Conservation (phyloP, 2,329 filamentous ascomycete species). For the Ophiostoma tasmaniense region DNA sequence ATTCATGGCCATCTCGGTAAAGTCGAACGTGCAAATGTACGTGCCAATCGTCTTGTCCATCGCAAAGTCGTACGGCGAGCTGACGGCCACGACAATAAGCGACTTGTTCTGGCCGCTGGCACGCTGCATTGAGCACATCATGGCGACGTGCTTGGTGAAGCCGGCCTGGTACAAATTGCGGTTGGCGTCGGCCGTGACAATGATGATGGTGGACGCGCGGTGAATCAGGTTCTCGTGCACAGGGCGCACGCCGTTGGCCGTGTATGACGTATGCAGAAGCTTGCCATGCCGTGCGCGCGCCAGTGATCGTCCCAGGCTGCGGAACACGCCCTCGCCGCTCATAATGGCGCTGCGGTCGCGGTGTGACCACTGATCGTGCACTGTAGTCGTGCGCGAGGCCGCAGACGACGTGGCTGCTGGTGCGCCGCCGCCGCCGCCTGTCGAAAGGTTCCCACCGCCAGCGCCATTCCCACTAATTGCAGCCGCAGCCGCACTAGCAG, state of each 20-base stretch:
- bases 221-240: slow-evolving; percentile 91
- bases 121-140: slow-evolving; percentile 82
- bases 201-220: slow-evolving; percentile 76
- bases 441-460: not conserved
- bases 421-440: not conserved
- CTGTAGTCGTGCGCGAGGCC: slow-evolving; percentile 24
- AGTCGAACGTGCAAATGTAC: slow-evolving; percentile 93
- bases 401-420: not conserved
- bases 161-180: slow-evolving; percentile 88
- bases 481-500: not conserved
- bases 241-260: slow-evolving; percentile 81
- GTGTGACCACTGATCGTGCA: slow-evolving; percentile 50
- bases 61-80: slow-evolving; percentile 93
- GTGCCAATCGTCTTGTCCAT: slow-evolving; percentile 86
- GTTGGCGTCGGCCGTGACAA: slow-evolving; percentile 89
- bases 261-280: slow-evolving; percentile 89
- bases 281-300: slow-evolving; percentile 79
- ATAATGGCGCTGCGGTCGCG: slow-evolving; percentile 59
- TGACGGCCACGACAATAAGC: slow-evolving; percentile 82
- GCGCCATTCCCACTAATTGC: not conserved
- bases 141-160: slow-evolving; percentile 91
- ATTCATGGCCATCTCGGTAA: slow-evolving; percentile 83
- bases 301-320: slow-evolving; percentile 79
- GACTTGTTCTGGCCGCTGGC: slow-evolving; percentile 77
- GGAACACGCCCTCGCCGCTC: slow-evolving; percentile 88